phyloP scores from a whole-genome alignment of 352 stramenopile species.

The Globisporangium cystogenes region DNA sequence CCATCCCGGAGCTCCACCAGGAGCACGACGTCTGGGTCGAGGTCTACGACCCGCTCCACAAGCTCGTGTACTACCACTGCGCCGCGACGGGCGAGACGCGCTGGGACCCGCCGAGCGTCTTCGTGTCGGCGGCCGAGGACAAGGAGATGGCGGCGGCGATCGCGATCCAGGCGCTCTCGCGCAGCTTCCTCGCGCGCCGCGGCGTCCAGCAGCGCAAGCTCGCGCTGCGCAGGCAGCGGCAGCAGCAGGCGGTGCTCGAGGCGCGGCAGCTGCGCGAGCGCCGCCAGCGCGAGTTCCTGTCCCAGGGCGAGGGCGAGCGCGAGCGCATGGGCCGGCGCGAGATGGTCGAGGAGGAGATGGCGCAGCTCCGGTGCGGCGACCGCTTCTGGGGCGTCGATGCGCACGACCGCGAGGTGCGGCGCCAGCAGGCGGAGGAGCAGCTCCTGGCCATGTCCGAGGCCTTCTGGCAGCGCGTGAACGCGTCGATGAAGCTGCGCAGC shows the following conservation, averaged over 20 bases:
- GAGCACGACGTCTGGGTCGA: constrained; percentile 33
- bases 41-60: constrained; percentile 53
- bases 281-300: constrained; percentile 19
- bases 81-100: constrained; percentile 34
- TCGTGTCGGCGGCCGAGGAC: constrained; percentile 33
- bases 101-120: constrained; percentile 34
- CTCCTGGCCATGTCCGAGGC: constrained; percentile 30
- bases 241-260: constrained; percentile 18
- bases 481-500: constrained; percentile 13
- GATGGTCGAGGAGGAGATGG: constrained; percentile 48
- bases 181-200: constrained; percentile 29
- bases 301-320: constrained; percentile 24
- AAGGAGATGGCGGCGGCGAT: constrained; percentile 41
- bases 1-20: constrained; percentile 3
- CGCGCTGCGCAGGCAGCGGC: constrained; percentile 18
- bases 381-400: constrained; percentile 47
- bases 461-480: constrained; percentile 39
- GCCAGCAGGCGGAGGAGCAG: constrained; percentile 34
- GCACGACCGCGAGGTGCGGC: constrained; percentile 32
- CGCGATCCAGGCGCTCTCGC: constrained; percentile 47
- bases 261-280: constrained; percentile 13
- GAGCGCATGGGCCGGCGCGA: constrained; percentile 34
- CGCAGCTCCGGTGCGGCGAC: constrained; percentile 39
- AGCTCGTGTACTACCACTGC: constrained; percentile 59
- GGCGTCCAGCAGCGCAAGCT: constrained; percentile 24